These are phyloP conservation scores for Cardiospermum halicacabum DNA, from an alignment of 345 rosid genomes.

Conservation along the genomic window DNA sequence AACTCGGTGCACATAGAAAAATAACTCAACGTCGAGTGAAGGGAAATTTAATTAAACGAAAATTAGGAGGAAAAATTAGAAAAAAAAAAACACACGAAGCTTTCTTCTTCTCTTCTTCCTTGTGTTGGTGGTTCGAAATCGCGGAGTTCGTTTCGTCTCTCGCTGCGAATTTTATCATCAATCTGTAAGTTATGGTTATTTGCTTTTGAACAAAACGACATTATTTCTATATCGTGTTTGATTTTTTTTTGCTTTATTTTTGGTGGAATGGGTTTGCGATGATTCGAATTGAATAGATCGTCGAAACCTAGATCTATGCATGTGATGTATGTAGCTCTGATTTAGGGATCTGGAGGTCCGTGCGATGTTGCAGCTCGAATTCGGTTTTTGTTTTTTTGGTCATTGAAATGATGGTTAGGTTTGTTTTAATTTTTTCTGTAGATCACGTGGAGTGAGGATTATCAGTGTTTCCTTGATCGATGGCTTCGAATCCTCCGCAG, in stretches of 20 bases:
- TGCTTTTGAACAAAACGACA: background rate
- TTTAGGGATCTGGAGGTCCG: conserved; percentile 43
- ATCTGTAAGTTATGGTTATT: conserved; percentile 34
- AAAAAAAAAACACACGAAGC: background rate
- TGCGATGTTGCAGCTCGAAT: conserved; percentile 28
- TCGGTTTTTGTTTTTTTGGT: conserved; percentile 2
- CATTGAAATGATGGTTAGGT: conserved; percentile 15
- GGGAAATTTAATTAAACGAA: background rate
- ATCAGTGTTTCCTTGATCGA: conserved; percentile 16
- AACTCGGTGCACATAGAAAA: background rate
- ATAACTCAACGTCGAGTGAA: background rate
- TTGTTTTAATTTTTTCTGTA: conserved; percentile 6
- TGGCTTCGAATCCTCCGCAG: conserved; percentile 79
- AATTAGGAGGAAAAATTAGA: background rate
- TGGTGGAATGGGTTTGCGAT: background rate
- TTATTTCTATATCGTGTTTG: background rate
- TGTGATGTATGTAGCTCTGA: conserved; percentile 11
- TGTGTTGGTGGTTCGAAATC: conserved; percentile 38
- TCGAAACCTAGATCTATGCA: conserved; percentile 43
- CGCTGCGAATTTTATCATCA: conserved; percentile 19
- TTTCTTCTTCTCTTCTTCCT: conserved; percentile 12
- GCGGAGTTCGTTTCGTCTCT: conserved; percentile 15
- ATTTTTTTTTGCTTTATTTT: background rate
- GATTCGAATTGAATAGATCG: conserved; percentile 21
- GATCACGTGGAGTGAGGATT: conserved; percentile 22